A percentile compares a stretch with the other conserved stretches of the same genome.
Evolutionary conservation across 768 basidiomycete genomes (phyloP).

Genomic region (Megacollybia marginata): DNA sequence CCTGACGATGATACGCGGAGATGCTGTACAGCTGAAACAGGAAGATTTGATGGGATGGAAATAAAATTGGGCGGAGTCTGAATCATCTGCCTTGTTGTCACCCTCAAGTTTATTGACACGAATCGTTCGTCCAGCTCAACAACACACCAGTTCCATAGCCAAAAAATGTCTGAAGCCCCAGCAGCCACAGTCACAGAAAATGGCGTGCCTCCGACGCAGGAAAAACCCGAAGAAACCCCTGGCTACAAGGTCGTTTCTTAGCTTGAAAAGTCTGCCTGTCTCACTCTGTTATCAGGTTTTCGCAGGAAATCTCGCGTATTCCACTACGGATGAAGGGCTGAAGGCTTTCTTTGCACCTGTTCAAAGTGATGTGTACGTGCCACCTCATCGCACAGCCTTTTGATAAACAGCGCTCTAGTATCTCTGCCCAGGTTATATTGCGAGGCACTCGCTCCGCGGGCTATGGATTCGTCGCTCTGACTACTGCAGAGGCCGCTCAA

Average conservation of each 20-base stretch:
- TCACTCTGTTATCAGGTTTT: slow-evolving; percentile 56
- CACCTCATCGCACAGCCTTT: slow-evolving; percentile 35
- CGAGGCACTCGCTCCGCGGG: slow-evolving; percentile 83
- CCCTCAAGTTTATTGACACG: slow-evolving; percentile 75
- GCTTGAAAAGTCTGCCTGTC: neutral
- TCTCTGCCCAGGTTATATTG: slow-evolving; percentile 80
- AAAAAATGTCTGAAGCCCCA: slow-evolving; percentile 87
- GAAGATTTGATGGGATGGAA: no score
- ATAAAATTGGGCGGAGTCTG: no score
- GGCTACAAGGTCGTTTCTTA: slow-evolving; percentile 63
- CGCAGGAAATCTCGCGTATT: slow-evolving; percentile 92
- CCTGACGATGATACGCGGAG: no score
- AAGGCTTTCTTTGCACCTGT: slow-evolving; percentile 90
- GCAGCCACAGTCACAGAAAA: slow-evolving; percentile 77
- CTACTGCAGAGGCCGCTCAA: slow-evolving; percentile 75
- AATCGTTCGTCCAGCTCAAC: slow-evolving; percentile 39
- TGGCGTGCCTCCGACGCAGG: slow-evolving; percentile 78
- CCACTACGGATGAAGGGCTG: slow-evolving; percentile 91
- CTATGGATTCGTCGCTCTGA: slow-evolving; percentile 88
- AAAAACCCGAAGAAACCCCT: slow-evolving; percentile 61
- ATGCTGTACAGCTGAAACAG: no score
- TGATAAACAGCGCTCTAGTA: slow-evolving; percentile 32
- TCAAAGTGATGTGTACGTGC: slow-evolving; percentile 77
- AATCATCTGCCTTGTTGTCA: slow-evolving; percentile 46
- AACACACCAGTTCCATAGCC: slow-evolving; percentile 48